Percentiles rank a stretch among this genome's conserved stretches.
Evolutionary conservation across 1,284 basidiomycete species (phyloP).

Genomic region (Trametes versicolor): DNA sequence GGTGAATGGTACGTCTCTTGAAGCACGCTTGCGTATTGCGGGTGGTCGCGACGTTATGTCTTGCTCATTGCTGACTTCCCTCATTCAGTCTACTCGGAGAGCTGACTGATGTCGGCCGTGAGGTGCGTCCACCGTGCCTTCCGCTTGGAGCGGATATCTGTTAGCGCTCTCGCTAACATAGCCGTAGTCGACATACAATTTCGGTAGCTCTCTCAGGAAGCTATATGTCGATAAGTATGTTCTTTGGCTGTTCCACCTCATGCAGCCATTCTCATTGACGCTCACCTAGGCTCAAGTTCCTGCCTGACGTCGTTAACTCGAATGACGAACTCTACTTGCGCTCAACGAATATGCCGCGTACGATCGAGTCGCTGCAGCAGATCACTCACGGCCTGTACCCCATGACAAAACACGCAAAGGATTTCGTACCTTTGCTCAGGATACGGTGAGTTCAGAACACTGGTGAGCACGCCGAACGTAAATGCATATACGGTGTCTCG

Average conservation of each 20-base stretch:
- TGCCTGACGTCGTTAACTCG: constrained; percentile 63
- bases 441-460: constrained; percentile 57
- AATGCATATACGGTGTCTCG: constrained; percentile 43
- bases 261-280: not conserved
- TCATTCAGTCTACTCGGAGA: constrained; percentile 75
- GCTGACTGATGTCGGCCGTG: constrained; percentile 79
- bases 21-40: not conserved
- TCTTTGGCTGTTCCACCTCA: not conserved
- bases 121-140: constrained; percentile 51
- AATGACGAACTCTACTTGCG: constrained; percentile 70
- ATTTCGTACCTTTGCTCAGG: constrained; percentile 60
- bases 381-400: constrained; percentile 80
- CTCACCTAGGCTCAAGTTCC: constrained; percentile 64
- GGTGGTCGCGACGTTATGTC: not conserved
- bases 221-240: constrained; percentile 78
- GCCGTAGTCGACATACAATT: constrained; percentile 70
- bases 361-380: constrained; percentile 81
- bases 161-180: not conserved
- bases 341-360: constrained; percentile 80
- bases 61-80: not conserved
- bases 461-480: not conserved
- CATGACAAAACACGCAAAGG: constrained; percentile 54
- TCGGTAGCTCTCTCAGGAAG: constrained; percentile 67
- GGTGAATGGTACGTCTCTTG: constrained; percentile 68
- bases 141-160: constrained; percentile 15